Evolutionary conservation across 441 rosid genomes (phyloP).

Genomic region (Gossypium trilobum): DNA sequence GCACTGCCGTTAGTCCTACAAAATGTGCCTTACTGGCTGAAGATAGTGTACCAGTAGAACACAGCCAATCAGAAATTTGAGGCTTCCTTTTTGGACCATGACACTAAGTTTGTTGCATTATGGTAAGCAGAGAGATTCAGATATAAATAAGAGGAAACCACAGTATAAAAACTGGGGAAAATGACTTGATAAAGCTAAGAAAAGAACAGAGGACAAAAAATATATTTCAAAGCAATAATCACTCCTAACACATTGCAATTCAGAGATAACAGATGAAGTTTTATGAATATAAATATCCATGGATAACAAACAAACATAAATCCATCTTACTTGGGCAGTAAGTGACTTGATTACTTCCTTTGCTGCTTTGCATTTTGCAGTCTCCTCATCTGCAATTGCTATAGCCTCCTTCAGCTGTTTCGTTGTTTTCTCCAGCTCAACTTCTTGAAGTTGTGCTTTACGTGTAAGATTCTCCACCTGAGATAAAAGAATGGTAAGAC

Average conservation of each 20-base stretch:
- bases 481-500: conserved; percentile 22
- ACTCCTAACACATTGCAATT: neutral
- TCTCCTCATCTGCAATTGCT: conserved; percentile 77
- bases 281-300: neutral
- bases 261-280: neutral
- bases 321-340: conserved; percentile 69
- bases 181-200: neutral
- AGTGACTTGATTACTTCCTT: conserved; percentile 95
- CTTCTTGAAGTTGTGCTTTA: conserved; percentile 77
- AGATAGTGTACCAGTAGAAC: neutral
- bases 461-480: conserved; percentile 81
- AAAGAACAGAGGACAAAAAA: neutral
- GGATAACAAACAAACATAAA: conserved; percentile 7
- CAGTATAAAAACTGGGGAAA: neutral
- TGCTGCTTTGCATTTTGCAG: conserved; percentile 88
- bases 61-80: neutral
- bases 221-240: neutral
- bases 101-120: neutral
- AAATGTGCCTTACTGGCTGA: neutral
- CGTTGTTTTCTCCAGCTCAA: conserved; percentile 77
- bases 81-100: neutral
- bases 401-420: conserved; percentile 80
- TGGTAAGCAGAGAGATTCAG: neutral
- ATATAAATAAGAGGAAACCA: neutral
- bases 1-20: neutral